phyloP scores from a whole-genome alignment of 2,329 filamentous ascomycete species.

The Cladosporium sp. region DNA sequence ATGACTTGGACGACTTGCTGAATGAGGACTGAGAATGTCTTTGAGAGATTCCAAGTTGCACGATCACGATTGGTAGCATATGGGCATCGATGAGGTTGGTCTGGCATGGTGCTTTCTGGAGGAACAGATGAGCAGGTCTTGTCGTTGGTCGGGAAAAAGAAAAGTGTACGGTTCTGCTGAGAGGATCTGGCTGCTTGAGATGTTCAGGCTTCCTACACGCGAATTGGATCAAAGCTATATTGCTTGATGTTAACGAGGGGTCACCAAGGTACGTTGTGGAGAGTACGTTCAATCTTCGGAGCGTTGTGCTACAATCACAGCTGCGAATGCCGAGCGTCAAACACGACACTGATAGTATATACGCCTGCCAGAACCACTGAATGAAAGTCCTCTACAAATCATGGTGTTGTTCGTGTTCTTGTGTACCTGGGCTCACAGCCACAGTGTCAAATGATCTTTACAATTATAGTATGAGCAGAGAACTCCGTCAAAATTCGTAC shows the following conservation, averaged over 20 bases:
- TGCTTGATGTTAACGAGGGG: background rate
- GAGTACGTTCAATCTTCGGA: no score
- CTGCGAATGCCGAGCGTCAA: no score
- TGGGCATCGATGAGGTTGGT: no score
- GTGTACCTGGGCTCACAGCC: background rate
- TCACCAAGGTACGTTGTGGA: no score
- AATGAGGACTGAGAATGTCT: conserved; percentile 39
- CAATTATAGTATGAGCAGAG: background rate
- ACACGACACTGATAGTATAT: background rate
- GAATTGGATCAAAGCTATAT: background rate
- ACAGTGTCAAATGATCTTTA: background rate
- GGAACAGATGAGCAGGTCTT: no score
- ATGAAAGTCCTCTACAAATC: background rate
- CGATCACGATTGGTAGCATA: no score
- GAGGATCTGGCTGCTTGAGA: background rate
- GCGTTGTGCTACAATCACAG: no score
- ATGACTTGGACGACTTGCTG: conserved; percentile 68
- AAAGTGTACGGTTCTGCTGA: background rate
- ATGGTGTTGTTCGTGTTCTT: background rate
- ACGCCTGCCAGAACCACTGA: background rate
- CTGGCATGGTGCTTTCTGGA: no score
- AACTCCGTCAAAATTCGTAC: conserved; percentile 2
- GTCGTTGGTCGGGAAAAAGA: background rate
- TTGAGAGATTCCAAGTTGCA: background rate
- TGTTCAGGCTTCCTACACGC: background rate